Conservation (phyloP, 768 basidiomycete species). For the Trametes villosa region DNA sequence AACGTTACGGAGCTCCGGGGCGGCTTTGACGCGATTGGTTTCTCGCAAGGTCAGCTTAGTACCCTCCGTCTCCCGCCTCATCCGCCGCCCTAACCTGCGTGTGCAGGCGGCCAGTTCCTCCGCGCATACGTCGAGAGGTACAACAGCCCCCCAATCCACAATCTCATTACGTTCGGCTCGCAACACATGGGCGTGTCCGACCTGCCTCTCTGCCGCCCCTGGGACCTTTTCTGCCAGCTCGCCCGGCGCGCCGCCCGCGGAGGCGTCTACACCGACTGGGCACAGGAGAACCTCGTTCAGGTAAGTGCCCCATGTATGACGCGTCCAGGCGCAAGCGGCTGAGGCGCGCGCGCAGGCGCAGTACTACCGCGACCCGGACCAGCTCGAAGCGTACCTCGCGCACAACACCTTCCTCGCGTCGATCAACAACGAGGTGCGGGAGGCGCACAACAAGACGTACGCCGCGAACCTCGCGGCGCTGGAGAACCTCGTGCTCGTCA, state of each 20-base stretch:
- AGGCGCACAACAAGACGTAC: slow-evolving; percentile 61
- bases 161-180: slow-evolving; percentile 86
- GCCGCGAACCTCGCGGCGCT: slow-evolving; percentile 61
- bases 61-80: background rate
- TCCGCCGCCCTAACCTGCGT: background rate
- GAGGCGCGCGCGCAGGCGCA: slow-evolving; percentile 65
- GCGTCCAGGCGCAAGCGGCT: background rate
- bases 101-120: slow-evolving; percentile 78
- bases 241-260: slow-evolving; percentile 63
- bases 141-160: slow-evolving; percentile 74
- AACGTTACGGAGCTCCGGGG: slow-evolving; percentile 62
- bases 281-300: slow-evolving; percentile 75
- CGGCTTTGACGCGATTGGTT: slow-evolving; percentile 87
- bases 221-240: slow-evolving; percentile 71
- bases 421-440: slow-evolving; percentile 79
- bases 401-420: slow-evolving; percentile 69
- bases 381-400: slow-evolving; percentile 58
- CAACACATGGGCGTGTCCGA: slow-evolving; percentile 89
- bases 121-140: slow-evolving; percentile 82
- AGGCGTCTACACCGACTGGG: slow-evolving; percentile 77
- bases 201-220: slow-evolving; percentile 63
- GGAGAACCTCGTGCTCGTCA: slow-evolving; percentile 68
- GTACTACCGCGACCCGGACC: slow-evolving; percentile 78
- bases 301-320: slow-evolving; percentile 39
- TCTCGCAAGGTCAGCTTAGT: slow-evolving; percentile 70